Evolutionary conservation across 768 basidiomycete species (phyloP).

Genomic region (Cystofilobasidium ferigula): DNA sequence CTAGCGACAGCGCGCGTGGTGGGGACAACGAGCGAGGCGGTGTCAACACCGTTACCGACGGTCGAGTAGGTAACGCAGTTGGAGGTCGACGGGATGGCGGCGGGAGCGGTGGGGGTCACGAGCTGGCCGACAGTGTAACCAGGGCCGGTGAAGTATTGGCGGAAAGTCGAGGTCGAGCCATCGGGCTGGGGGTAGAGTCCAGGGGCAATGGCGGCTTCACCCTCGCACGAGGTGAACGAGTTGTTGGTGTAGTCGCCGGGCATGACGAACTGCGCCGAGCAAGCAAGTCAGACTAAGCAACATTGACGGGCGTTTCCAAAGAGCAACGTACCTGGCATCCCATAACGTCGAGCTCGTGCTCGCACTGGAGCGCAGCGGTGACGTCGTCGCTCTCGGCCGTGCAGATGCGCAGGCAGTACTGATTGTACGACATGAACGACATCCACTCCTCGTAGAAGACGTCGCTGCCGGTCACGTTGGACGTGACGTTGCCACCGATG

Average conservation of each 20-base stretch:
- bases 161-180: constrained; percentile 47
- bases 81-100: constrained; percentile 40
- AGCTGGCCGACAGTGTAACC: constrained; percentile 42
- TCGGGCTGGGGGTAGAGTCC: constrained; percentile 26
- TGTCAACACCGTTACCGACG: constrained; percentile 21
- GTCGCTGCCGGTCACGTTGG: constrained; percentile 38
- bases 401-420: constrained; percentile 30
- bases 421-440: constrained; percentile 41
- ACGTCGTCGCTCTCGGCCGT: constrained; percentile 15
- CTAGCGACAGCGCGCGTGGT: constrained; percentile 35
- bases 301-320: neutral
- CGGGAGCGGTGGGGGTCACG: constrained; percentile 46
- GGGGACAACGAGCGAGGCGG: constrained; percentile 8
- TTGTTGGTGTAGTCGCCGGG: constrained; percentile 42
- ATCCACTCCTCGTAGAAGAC: constrained; percentile 45
- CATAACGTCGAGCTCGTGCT: constrained; percentile 16
- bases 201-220: constrained; percentile 36
- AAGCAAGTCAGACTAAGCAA: neutral
- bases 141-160: constrained; percentile 41
- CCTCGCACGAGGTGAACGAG: constrained; percentile 44
- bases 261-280: constrained; percentile 32
- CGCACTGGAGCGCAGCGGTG: constrained; percentile 18
- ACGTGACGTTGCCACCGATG: constrained; percentile 40
- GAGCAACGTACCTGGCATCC: constrained; percentile 4
- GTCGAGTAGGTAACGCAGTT: constrained; percentile 28